Conservation (phyloP, 768 basidiomycete species). For the Xerocomellus intermedius region DNA sequence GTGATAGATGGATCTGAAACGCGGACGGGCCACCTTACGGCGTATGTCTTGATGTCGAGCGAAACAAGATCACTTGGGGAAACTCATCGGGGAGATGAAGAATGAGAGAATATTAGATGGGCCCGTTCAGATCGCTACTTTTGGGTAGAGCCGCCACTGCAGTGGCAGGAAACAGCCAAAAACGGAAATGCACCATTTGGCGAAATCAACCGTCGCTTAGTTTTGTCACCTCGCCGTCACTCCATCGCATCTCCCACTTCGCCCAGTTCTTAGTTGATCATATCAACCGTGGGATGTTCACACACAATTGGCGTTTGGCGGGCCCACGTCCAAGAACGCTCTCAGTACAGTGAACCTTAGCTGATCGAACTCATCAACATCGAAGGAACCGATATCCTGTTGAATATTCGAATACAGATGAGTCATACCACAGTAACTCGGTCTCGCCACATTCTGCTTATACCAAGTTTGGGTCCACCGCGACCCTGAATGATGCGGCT, state of each 20-base stretch:
- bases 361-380: not conserved
- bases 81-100: slow-evolving; percentile 37
- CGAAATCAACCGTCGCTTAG: too few relatives aligned
- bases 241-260: too few relatives aligned
- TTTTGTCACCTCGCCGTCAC: too few relatives aligned
- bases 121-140: slow-evolving; percentile 54
- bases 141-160: too few relatives aligned
- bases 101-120: slow-evolving; percentile 76
- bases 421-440: not conserved
- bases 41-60: slow-evolving; percentile 80
- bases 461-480: too few relatives aligned
- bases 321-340: not conserved
- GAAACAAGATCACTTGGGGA: slow-evolving; percentile 67
- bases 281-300: too few relatives aligned
- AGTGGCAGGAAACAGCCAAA: too few relatives aligned
- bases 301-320: too few relatives aligned
- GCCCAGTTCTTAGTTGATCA: too few relatives aligned
- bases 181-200: too few relatives aligned
- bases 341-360: not conserved
- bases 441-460: not conserved
- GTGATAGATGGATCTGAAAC: slow-evolving; percentile 86
- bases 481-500: too few relatives aligned
- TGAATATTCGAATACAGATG: not conserved
- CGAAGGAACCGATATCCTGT: not conserved
- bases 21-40: slow-evolving; percentile 40